These are phyloP conservation scores for Lolium perenne DNA, from an alignment of 176 grass and related monocot genomes.

Conservation along the genomic window DNA sequence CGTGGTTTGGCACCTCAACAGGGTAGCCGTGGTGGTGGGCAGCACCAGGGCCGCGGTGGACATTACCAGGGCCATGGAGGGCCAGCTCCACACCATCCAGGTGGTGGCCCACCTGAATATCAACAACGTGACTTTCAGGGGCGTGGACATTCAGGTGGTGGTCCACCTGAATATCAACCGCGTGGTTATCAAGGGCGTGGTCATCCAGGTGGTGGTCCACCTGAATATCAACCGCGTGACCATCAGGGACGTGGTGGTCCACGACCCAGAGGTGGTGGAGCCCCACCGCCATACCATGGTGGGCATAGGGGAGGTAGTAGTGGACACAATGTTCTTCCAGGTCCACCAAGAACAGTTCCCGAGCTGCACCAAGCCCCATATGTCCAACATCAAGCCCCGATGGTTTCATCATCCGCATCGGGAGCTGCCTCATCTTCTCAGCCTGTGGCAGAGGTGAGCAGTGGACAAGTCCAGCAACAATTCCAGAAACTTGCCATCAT, in stretches of 20 bases:
- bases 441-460: slow-evolving; percentile 58
- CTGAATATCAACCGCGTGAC: slow-evolving; percentile 65
- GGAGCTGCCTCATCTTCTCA: slow-evolving; percentile 74
- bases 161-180: slow-evolving; percentile 26
- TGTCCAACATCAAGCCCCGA: slow-evolving; percentile 61
- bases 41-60: slow-evolving; percentile 62
- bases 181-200: slow-evolving; percentile 42
- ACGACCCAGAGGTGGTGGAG: slow-evolving; percentile 57
- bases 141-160: slow-evolving; percentile 52
- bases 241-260: slow-evolving; percentile 67
- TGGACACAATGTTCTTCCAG: slow-evolving; percentile 63
- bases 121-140: slow-evolving; percentile 32
- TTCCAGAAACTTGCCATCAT: slow-evolving; percentile 63
- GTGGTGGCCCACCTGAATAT: slow-evolving; percentile 50
- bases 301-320: slow-evolving; percentile 64
- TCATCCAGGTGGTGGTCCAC: slow-evolving; percentile 52
- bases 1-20: slow-evolving; percentile 69
- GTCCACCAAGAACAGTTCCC: slow-evolving; percentile 83
- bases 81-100: slow-evolving; percentile 25
- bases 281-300: slow-evolving; percentile 68
- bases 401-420: slow-evolving; percentile 57
- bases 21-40: slow-evolving; percentile 58
- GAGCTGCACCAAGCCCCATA: slow-evolving; percentile 97
- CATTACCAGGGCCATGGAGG: slow-evolving; percentile 60
- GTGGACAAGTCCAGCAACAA: slow-evolving; percentile 73